Evolutionary conservation across 1,139 yeast genomes (phyloP).

Genomic region (Suhomyces panamericanus): DNA sequence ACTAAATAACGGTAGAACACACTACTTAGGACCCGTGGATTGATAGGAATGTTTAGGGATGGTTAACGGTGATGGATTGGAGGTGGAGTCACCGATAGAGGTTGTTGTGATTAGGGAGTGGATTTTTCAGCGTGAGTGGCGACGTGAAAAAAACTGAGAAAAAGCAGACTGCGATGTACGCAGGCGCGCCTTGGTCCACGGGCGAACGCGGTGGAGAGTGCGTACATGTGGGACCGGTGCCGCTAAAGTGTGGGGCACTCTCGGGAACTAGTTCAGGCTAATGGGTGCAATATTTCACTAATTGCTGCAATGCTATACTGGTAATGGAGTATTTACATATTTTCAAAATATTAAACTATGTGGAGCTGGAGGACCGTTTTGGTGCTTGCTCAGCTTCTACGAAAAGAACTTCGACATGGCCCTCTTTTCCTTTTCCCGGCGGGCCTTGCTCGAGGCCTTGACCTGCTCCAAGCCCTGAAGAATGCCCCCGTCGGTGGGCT

Average conservation of each 20-base stretch:
- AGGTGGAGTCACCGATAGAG: slow-evolving; percentile 11
- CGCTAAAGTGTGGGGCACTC: slow-evolving; percentile 4
- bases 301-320: too few relatives aligned
- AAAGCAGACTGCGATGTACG: slow-evolving; percentile 12
- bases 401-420: slow-evolving; percentile 81
- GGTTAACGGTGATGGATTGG: slow-evolving; percentile 14
- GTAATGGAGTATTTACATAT: too few relatives aligned
- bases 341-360: too few relatives aligned
- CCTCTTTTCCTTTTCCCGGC: slow-evolving; percentile 73
- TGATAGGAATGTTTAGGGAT: slow-evolving; percentile 12
- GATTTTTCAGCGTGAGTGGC: slow-evolving; percentile 20
- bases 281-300: too few relatives aligned
- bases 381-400: too few relatives aligned
- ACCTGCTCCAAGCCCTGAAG: slow-evolving; percentile 65
- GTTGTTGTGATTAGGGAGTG: slow-evolving; percentile 15
- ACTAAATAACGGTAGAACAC: slow-evolving; percentile 8
- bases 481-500: slow-evolving; percentile 79
- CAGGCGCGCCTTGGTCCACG: not conserved
- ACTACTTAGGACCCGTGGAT: slow-evolving; percentile 6
- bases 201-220: not conserved
- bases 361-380: too few relatives aligned
- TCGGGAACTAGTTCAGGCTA: too few relatives aligned
- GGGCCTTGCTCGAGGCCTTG: slow-evolving; percentile 49
- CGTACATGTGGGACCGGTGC: slow-evolving; percentile 7
- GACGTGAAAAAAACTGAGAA: slow-evolving; percentile 13